Conservation (phyloP, 164 flowering plant genomes). For the Vitis rupestris region DNA sequence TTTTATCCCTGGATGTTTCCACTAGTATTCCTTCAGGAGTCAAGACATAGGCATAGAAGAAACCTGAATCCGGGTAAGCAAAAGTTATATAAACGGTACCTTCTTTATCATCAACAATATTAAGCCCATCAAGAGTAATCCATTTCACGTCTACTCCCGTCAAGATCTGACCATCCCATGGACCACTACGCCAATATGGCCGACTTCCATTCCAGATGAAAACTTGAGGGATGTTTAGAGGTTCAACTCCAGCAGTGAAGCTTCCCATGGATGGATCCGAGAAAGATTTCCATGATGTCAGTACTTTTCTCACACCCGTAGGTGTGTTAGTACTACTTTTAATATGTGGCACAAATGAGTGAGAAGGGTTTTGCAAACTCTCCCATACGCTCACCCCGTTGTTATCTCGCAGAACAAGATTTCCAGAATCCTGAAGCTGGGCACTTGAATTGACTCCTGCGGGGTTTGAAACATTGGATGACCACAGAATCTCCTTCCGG, state of each 20-base stretch:
- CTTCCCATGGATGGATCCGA: conserved; percentile 1
- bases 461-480: too few relatives aligned
- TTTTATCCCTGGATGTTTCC: neutral
- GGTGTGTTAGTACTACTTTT: too few relatives aligned
- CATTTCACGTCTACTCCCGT: conserved; percentile 28
- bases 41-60: neutral
- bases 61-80: neutral
- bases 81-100: neutral
- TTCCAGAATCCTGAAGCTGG: too few relatives aligned
- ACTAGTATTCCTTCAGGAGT: conserved; percentile 10
- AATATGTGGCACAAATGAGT: too few relatives aligned
- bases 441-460: too few relatives aligned
- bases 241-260: neutral
- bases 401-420: too few relatives aligned
- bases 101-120: conserved; percentile 2
- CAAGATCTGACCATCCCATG: conserved; percentile 12
- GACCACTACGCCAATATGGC: conserved; percentile 33
- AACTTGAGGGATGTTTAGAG: neutral
- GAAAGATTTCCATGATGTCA: neutral
- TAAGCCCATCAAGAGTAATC: conserved; percentile 20
- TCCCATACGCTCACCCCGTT: too few relatives aligned
- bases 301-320: too few relatives aligned
- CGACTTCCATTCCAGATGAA: neutral
- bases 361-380: too few relatives aligned
- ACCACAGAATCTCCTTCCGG: too few relatives aligned